phyloP scores from a whole-genome alignment of 768 basidiomycete species.

The Candolleomyces eurysporus region DNA sequence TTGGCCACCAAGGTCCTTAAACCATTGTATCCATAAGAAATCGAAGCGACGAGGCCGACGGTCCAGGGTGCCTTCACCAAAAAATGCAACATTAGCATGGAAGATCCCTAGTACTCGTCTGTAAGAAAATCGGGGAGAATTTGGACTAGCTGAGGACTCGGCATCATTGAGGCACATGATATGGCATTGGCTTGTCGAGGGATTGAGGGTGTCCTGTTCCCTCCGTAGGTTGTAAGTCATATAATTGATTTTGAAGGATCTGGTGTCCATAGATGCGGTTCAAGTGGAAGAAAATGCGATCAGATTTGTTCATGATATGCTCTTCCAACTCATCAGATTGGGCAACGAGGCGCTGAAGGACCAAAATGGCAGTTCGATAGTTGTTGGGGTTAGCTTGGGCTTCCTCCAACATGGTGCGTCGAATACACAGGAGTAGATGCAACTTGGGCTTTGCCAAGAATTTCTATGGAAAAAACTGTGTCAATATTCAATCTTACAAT shows the following conservation, averaged over 20 bases:
- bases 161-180: not conserved
- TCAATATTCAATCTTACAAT: not conserved
- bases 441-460: conserved; percentile 31
- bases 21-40: not conserved
- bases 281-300: not conserved
- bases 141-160: not conserved
- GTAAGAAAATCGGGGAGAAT: conserved; percentile 32
- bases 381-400: too few relatives aligned
- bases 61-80: not conserved
- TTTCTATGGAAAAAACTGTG: conserved; percentile 8
- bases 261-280: conserved; percentile 10
- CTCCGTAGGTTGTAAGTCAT: conserved; percentile 15
- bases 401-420: not conserved
- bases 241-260: conserved; percentile 14
- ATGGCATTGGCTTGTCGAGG: not conserved
- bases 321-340: conserved; percentile 1
- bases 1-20: too few relatives aligned
- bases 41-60: not conserved
- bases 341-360: not conserved
- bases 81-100: not conserved
- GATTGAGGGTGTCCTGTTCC: conserved; percentile 17
- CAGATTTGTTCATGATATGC: conserved; percentile 9
- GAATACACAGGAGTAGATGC: conserved; percentile 30
- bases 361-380: not conserved
- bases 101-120: conserved; percentile 18